Conservation (phyloP, 2,329 filamentous ascomycete genomes). For the Coniella vitis region DNA sequence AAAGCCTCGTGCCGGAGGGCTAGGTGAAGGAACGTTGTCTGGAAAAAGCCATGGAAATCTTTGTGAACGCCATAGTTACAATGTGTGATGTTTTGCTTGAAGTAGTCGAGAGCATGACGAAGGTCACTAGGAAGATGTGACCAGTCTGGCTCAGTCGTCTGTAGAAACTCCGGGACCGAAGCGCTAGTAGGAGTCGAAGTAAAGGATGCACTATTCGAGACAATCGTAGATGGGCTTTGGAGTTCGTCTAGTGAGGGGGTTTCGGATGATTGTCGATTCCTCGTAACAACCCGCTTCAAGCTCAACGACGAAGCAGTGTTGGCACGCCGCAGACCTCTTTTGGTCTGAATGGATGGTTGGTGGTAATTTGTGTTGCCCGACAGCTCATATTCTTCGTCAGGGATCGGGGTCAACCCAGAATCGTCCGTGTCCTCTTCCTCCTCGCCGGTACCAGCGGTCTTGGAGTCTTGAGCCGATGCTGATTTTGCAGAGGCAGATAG, state of each 20-base stretch:
- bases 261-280: conserved; percentile 44
- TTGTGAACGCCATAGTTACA: conserved; percentile 76
- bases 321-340: conserved; percentile 26
- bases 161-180: conserved; percentile 25
- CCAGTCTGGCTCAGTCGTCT: conserved; percentile 38
- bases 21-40: conserved; percentile 60
- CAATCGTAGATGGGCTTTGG: conserved; percentile 46
- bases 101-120: conserved; percentile 73
- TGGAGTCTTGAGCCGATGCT: conserved; percentile 26
- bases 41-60: conserved; percentile 68
- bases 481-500: conserved; percentile 40
- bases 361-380: conserved; percentile 18
- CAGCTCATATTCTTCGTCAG: conserved; percentile 47
- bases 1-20: conserved; percentile 72
- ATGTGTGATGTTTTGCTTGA: conserved; percentile 67
- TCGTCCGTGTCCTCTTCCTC: conserved; percentile 43
- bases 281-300: conserved; percentile 24
- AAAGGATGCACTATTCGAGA: conserved; percentile 37
- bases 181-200: conserved; percentile 27
- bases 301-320: conserved; percentile 33
- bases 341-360: conserved; percentile 19
- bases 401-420: conserved; percentile 44
- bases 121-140: conserved; percentile 60
- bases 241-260: conserved; percentile 45
- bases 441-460: conserved; percentile 41